These are phyloP conservation scores for Corinectria fuckeliana DNA, from an alignment of 2,329 filamentous ascomycete genomes.

Conservation along the genomic window DNA sequence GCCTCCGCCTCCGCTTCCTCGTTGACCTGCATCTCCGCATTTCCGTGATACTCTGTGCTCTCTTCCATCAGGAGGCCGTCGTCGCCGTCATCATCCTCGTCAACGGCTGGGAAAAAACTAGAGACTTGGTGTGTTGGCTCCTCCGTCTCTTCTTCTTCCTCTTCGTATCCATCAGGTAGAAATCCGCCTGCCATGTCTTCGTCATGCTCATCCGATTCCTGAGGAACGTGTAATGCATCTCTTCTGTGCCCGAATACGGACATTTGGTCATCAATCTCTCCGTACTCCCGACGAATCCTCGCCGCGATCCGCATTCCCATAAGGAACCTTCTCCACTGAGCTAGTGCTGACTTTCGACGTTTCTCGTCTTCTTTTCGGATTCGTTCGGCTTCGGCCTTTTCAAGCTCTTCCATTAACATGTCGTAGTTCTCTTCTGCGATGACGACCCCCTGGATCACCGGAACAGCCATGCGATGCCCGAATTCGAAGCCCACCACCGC, in stretches of 20 bases:
- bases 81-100: slow-evolving; percentile 50
- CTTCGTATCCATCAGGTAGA: slow-evolving; percentile 62
- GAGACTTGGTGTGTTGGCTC: slow-evolving; percentile 44
- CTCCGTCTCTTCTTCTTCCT: slow-evolving; percentile 49
- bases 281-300: slow-evolving; percentile 78
- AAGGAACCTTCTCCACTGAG: slow-evolving; percentile 84
- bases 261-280: slow-evolving; percentile 60
- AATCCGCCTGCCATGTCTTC: slow-evolving; percentile 68
- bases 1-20: neutral
- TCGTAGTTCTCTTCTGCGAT: slow-evolving; percentile 82
- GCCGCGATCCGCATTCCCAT: slow-evolving; percentile 85
- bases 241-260: slow-evolving; percentile 62
- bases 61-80: slow-evolving; percentile 46
- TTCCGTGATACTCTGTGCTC: slow-evolving; percentile 1
- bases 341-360: slow-evolving; percentile 73
- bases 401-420: slow-evolving; percentile 77
- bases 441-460: slow-evolving; percentile 88
- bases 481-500: slow-evolving; percentile 98
- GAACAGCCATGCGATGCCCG: slow-evolving; percentile 90
- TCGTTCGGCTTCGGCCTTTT: slow-evolving; percentile 77
- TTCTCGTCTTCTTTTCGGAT: slow-evolving; percentile 84
- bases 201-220: slow-evolving; percentile 42
- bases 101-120: slow-evolving; percentile 56
- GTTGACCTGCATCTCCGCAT: neutral
- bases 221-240: slow-evolving; percentile 15